Conservation (phyloP, 139 green algal genomes). For the Coccomyxa sp. region DNA sequence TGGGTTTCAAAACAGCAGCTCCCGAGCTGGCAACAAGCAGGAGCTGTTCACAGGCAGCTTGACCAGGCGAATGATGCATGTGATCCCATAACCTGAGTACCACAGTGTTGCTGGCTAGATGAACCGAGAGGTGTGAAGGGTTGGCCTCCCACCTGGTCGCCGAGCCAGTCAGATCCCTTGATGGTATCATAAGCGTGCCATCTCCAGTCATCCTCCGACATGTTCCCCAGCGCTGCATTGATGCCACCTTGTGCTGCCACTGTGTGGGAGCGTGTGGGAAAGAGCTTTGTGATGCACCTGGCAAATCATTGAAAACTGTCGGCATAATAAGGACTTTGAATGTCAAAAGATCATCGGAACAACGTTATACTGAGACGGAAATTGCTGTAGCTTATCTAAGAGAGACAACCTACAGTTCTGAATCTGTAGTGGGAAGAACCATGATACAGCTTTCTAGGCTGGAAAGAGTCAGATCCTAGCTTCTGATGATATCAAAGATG, state of each 20-base stretch:
- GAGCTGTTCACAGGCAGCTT: background rate
- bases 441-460: no score
- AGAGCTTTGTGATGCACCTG: constrained; percentile 99
- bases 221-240: constrained; percentile 98
- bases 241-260: constrained; percentile 98
- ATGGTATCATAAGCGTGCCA: constrained; percentile 99
- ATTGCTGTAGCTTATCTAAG: background rate
- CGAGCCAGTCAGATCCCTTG: constrained; percentile 98
- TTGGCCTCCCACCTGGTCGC: constrained; percentile 66
- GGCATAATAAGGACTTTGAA: background rate
- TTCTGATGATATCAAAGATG: no score
- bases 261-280: constrained; percentile 98
- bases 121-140: no score
- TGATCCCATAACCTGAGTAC: no score
- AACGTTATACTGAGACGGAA: background rate
- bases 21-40: background rate
- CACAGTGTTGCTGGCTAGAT: no score
- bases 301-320: background rate
- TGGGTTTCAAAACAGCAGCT: no score
- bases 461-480: no score
- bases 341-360: background rate
- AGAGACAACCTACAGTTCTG: background rate
- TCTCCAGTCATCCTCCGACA: constrained; percentile 96
- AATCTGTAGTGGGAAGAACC: background rate
- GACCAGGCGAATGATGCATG: no score